Percentiles rank a stretch among this genome's conserved stretches.
Conservation (phyloP, 2,329 filamentous ascomycete genomes). For the Trichoderma cornu-damae region DNA sequence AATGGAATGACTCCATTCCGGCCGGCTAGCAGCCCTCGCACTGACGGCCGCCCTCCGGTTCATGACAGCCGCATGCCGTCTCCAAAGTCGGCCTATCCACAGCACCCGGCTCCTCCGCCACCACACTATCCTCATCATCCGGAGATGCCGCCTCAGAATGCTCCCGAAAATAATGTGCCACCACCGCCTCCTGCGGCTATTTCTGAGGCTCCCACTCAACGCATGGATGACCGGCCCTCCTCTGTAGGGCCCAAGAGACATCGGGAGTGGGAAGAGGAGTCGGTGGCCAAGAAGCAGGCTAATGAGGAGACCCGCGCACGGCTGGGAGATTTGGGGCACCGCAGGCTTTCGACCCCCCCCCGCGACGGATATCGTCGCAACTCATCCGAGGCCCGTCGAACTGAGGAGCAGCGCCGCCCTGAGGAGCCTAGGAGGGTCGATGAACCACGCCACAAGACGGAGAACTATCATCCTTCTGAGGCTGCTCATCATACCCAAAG, state of each 20-base stretch:
- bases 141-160: constrained; percentile 54
- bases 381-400: constrained; percentile 65
- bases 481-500: constrained; percentile 70
- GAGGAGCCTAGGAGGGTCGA: constrained; percentile 52
- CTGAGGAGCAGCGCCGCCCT: constrained; percentile 57
- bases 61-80: constrained; percentile 85
- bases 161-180: constrained; percentile 51
- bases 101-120: constrained; percentile 55
- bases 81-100: constrained; percentile 79
- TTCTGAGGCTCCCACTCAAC: constrained; percentile 61
- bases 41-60: constrained; percentile 71
- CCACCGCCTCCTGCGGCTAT: constrained; percentile 43
- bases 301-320: constrained; percentile 84
- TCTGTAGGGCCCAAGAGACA: constrained; percentile 78
- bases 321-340: constrained; percentile 76
- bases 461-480: constrained; percentile 86
- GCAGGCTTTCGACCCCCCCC: constrained; percentile 70
- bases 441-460: constrained; percentile 64
- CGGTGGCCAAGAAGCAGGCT: constrained; percentile 73
- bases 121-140: constrained; percentile 63
- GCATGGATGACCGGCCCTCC: constrained; percentile 64
- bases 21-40: constrained; percentile 67
- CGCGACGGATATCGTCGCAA: constrained; percentile 67
- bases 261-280: constrained; percentile 89
- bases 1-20: constrained; percentile 66